Base-by-base conservation (phyloP, 306 rosid species). In the Ochetophila trinervis region DNA sequence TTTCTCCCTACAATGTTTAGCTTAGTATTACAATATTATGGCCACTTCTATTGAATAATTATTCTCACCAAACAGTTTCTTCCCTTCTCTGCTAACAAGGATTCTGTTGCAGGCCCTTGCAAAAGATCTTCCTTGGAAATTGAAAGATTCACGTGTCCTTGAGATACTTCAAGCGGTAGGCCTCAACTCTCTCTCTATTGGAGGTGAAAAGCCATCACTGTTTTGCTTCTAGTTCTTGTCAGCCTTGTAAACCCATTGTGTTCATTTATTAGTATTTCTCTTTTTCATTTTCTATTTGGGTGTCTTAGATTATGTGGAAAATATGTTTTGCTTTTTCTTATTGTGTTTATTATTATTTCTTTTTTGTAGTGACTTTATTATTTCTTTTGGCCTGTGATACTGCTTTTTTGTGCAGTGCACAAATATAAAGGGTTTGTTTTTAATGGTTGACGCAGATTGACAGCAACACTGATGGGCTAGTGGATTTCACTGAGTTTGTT, bases 111-210 rank as follows among this genome's bases (percentile, higher is more conserved):
- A 94, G 99, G 99, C 99, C 57, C 97, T 94, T 73, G 99, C 99
- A 54, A 90, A 94, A 81, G 99, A 94, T 78, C 91, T 90, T 52
- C 99, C 99, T 21, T 94, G 96, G 96, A 84, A 83, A 83, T 77
- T 94, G 86, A 94, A 94, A 83, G 99, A 90, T 13, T 80, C 95
- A 32, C 85, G 97, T 16, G 97, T 94, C 36, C 55, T 74, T 9
- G 99, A 94, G 89, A 94, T 94, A 72, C 80, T 94, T 65, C 88
- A 88, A 72, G 99, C 99, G 74, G 99, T 94, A 75, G 66, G 96
- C 82, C 13, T 69, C 30, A 14, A 22, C 14, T 42, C 21, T 57
- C 65, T 17, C 18, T 24, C 1, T 67, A 3, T 32, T 14, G 6
- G 34, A 4, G 57, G 57, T 27, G n/a, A 45, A 47, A 34, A 19